Evolutionary conservation across 164 flowering plant species (phyloP).

Genomic region (Vitis vinifera): ASM3070453v1 NC_081807.1:1466501-1467000

Average conservation of each 20-base stretch:
- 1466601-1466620: neutral
- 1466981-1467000: slow-evolving; percentile 90
- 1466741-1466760: neutral
- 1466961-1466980: neutral
- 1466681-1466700: neutral
- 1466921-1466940: neutral
- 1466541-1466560: slow-evolving; percentile 99
- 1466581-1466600: slow-evolving; percentile 96
- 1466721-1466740: too few relatives aligned
- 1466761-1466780: slow-evolving; percentile 99
- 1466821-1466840: slow-evolving; percentile 99
- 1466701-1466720: slow-evolving; percentile 1
- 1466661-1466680: neutral
- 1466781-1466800: slow-evolving; percentile 99
- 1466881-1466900: neutral
- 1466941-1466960: neutral
- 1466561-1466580: slow-evolving; percentile 97
- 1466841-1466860: slow-evolving; percentile 92
- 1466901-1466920: slow-evolving; percentile 13
- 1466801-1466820: slow-evolving; percentile 96
- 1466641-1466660: neutral
- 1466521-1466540: slow-evolving; percentile 99
- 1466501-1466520: slow-evolving; percentile 98
- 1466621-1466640: slow-evolving; percentile 1
- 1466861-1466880: slow-evolving; percentile 99